Percentiles rank a stretch among this genome's conserved stretches.
phyloP scores from a whole-genome alignment of 176 grass and related monocot genomes.

The Chloris gayana region DNA sequence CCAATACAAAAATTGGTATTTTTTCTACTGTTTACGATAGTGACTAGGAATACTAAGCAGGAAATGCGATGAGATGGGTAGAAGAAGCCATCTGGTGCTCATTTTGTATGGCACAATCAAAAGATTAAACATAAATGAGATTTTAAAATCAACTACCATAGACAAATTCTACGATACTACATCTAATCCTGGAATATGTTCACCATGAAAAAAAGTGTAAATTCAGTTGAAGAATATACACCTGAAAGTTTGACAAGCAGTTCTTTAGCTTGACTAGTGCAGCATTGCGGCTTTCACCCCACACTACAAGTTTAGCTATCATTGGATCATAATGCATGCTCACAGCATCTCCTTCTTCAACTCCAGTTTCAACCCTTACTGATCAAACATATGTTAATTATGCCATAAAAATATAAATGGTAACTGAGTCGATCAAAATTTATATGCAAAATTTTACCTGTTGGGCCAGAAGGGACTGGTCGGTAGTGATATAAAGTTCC shows the following conservation, averaged over 20 bases:
- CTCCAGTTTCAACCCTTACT: conserved; percentile 99
- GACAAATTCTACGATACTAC: background rate
- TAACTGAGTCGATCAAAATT: conserved; percentile 3
- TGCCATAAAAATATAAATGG: conserved; percentile 13
- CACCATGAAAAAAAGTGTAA: background rate
- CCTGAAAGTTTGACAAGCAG: conserved; percentile 86
- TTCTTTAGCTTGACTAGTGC: conserved; percentile 91
- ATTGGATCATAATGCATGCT: conserved; percentile 99
- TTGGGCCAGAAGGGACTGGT: conserved; percentile 56
- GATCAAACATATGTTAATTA: conserved; percentile 41
- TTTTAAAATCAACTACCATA: conserved; percentile 8
- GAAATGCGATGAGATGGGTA: background rate
- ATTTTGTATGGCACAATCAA: background rate
- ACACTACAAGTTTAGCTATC: conserved; percentile 99
- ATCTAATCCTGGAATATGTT: background rate
- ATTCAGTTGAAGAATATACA: conserved; percentile 37
- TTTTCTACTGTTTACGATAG: too few species aligned
- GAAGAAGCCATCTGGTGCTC: background rate
- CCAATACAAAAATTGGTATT: background rate
- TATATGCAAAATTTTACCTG: conserved; percentile 51
- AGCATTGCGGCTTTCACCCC: conserved; percentile 81
- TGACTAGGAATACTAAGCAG: too few species aligned
- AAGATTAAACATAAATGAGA: background rate
- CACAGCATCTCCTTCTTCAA: conserved; percentile 95
- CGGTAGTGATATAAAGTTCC: conserved; percentile 87